These are phyloP conservation scores for Coccinonectria pachysandricola DNA, from an alignment of 2,329 filamentous ascomycete genomes.

Conservation along the genomic window DNA sequence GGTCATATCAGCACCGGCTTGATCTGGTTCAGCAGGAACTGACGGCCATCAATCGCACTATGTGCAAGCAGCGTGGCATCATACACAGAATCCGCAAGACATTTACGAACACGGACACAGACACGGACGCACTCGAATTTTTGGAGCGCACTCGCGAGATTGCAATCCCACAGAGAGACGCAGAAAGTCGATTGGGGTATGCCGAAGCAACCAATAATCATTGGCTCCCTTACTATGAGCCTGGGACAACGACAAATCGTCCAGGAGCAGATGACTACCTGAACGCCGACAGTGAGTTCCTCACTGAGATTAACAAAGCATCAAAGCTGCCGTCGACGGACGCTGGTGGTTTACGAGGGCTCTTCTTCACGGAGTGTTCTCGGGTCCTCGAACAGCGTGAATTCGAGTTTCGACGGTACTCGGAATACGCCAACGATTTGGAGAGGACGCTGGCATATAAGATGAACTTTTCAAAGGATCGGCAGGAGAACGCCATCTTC, in stretches of 20 bases:
- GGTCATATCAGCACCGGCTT: constrained; percentile 31
- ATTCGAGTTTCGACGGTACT: constrained; percentile 22
- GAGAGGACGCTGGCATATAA: constrained; percentile 24
- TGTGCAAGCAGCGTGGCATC: constrained; percentile 23
- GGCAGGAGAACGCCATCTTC: constrained; percentile 23
- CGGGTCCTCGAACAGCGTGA: constrained; percentile 27
- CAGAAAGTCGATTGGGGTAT: too few species aligned
- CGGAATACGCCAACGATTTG: constrained; percentile 22
- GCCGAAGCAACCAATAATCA: too few species aligned
- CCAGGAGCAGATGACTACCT: constrained; percentile 18
- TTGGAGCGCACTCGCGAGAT: too few species aligned
- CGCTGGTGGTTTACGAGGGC: constrained; percentile 25
- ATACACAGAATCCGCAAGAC: constrained; percentile 18
- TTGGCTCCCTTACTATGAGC: too few species aligned
- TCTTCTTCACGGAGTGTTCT: constrained; percentile 30
- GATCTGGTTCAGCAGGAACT: constrained; percentile 32
- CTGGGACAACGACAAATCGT: too few species aligned
- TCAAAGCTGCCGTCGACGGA: constrained; percentile 28
- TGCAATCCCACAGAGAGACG: too few species aligned
- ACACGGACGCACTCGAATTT: constrained; percentile 7
- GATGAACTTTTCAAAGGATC: constrained; percentile 31
- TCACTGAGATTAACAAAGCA: constrained; percentile 17
- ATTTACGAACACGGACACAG: constrained; percentile 9
- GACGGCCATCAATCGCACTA: constrained; percentile 25
- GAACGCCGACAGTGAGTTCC: constrained; percentile 15